Base-by-base conservation (phyloP, 805 yeast species). In the Saccharomycopsis javanensis region DNA sequence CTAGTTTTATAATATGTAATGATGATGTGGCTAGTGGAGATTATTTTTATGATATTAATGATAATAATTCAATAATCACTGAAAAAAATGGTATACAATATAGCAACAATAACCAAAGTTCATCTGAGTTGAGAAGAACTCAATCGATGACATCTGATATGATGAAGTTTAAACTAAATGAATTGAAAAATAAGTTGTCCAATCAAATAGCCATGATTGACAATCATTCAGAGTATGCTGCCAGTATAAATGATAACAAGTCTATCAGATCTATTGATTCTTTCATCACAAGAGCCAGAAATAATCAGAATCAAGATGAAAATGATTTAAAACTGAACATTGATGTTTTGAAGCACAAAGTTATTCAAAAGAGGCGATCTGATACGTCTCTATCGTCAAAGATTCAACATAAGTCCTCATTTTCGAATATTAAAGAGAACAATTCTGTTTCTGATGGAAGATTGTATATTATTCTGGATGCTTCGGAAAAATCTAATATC, bases 361-460 rank as follows among this genome's bases (percentile, higher is more conserved):
- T 60, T 3, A 60, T 60, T 18, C 37, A 60, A 23, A 60, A 60
- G 37, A 46, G 62, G 23, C 55, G 57, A n/a, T 53, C 57, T 20
- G 62, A 60, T 28, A 57, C 62, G 20, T 58, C 62, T 8, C 54
- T 60, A 31, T 57, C 60, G 15, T 27, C 58, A 15, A 60, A 57
- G 48, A 23, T 42, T 20, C 48, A 18, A 23, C 23, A 42, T 20
- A 42, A 20, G 15, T 42, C 48, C 2, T 42, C 48, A n/a, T 42
- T 18, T 20, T 42, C 48, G 6, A 42, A 42, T n/a, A 42, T 42
- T 27, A 42, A 42, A 13, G 48, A n/a, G n/a, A n/a, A n/a, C n/a
- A n/a, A 42, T 15, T 42, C 48, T 7, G 23, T 15, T 18, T 15
- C 27, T 42, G 48, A 42, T 42, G 48, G 27, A 18, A 42, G 23